Base-by-base conservation (phyloP, 495 filamentous ascomycete genomes). In the Aspergillus ostianus region DNA sequence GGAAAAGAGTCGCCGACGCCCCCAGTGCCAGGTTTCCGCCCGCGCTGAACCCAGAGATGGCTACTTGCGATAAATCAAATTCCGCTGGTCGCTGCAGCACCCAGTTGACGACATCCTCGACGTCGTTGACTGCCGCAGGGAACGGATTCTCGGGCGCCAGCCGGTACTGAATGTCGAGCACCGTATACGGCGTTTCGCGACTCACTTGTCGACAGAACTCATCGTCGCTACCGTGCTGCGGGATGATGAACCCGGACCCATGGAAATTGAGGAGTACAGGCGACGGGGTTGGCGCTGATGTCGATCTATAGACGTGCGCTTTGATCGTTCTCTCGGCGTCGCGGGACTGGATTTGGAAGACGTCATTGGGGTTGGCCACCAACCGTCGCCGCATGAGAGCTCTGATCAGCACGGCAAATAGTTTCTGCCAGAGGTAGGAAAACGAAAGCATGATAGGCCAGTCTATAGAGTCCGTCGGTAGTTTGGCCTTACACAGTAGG, bases 111-210 rank as follows among this genome's bases (percentile, higher is more conserved):
- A 61, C 64, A 60, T 79, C 77, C 58, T 80, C 74, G 36, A 83
- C 88, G 61, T 95, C 91, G 44, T 95, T 77, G 17, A 95, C 69
- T 6, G 88, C 87, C 0, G 87, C 81, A 17, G 90, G 90, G 70
- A 94, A 94, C 0, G 89, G 82, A 62, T 87, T 65, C 68, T 94
- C 89, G 0, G 92, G 92, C 2, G 90, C 84, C 3, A 95, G 81
- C 10, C 91, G 83, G 71, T 96, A 96, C 12, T 85, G 81, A 6
- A 92, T 83, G 57, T 80, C 77, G 20, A 80, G 53, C 18, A 79
- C 77, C 6, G 71, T 73, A 59, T 77, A 73, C 9, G 65, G 67
- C 23, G 77, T 74, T 18, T 71, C 58, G 8, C 53, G 59, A 55
- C 70, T 72, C 53, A 80, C 56, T 27, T 57, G 58, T 4, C 72